Conservation (phyloP, 805 yeast genomes). For the Komagataella kurtzmanii region DNA sequence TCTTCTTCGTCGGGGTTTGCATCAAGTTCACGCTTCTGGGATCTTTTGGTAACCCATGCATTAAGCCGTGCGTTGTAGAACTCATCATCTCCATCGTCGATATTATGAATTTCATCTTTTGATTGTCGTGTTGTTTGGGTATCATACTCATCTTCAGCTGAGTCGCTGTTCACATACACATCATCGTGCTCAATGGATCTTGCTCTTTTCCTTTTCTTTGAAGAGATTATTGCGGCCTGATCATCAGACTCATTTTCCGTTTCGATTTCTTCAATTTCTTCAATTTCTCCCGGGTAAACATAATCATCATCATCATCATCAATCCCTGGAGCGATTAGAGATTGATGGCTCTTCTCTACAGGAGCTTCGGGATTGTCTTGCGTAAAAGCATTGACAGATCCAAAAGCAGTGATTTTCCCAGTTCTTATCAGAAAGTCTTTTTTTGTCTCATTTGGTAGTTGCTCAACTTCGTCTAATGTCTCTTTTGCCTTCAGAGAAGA, state of each 20-base stretch:
- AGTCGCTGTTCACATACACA: slow-evolving; percentile 3
- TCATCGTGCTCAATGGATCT: neutral
- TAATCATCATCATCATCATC: slow-evolving; percentile 11
- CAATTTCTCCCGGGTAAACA: slow-evolving; percentile 7
- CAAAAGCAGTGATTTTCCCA: slow-evolving; percentile 91
- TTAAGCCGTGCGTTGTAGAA: slow-evolving; percentile 46
- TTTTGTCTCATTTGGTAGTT: slow-evolving; percentile 61
- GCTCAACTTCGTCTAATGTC: slow-evolving; percentile 15
- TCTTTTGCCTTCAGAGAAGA: slow-evolving; percentile 1
- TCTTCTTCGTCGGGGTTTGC: slow-evolving; percentile 27
- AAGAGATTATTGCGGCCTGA: neutral
- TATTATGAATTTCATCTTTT: slow-evolving; percentile 22
- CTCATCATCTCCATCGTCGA: slow-evolving; percentile 75
- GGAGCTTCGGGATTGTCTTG: slow-evolving; percentile 21
- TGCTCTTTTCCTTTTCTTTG: neutral
- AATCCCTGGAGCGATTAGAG: slow-evolving; percentile 38
- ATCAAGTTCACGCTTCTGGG: slow-evolving; percentile 23
- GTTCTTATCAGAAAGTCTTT: slow-evolving; percentile 74
- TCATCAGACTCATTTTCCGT: slow-evolving; percentile 4
- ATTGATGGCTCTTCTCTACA: slow-evolving; percentile 22
- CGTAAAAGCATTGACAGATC: slow-evolving; percentile 47
- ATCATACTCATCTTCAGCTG: neutral
- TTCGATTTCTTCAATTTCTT: slow-evolving; percentile 12
- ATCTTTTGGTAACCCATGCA: slow-evolving; percentile 45
- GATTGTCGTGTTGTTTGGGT: neutral